Conservation (phyloP, 352 stramenopile genomes). For the Phytophthora sp. region DNA sequence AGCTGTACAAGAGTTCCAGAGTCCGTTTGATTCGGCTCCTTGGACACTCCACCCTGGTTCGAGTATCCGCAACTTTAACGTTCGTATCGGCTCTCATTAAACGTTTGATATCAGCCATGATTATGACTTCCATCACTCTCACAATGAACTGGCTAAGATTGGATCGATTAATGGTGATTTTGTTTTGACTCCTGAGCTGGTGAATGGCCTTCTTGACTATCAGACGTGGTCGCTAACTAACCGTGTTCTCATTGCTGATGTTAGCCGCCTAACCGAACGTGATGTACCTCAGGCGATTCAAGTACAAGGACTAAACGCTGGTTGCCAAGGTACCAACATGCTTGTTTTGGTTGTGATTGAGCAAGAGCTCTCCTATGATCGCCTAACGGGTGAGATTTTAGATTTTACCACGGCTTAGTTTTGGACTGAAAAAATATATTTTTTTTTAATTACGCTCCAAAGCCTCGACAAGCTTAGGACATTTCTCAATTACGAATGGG, state of each 20-base stretch:
- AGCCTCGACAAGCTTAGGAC: neutral
- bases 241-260: neutral
- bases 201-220: neutral
- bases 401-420: no score
- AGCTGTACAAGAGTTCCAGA: neutral
- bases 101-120: neutral
- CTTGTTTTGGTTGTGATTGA: no score
- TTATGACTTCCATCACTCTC: neutral
- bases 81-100: neutral
- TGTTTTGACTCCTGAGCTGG: neutral
- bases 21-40: neutral
- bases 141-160: neutral
- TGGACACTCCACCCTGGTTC: neutral
- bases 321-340: no score
- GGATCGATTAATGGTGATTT: neutral
- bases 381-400: no score
- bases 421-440: no score
- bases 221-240: neutral
- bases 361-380: no score
- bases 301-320: neutral
- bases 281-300: neutral
- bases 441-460: no score
- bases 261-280: neutral
- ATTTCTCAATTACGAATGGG: constrained; percentile 21
- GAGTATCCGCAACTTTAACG: neutral